phyloP scores from a whole-genome alignment of 2,329 filamentous ascomycete species.

The Fusarium sp. region DNA sequence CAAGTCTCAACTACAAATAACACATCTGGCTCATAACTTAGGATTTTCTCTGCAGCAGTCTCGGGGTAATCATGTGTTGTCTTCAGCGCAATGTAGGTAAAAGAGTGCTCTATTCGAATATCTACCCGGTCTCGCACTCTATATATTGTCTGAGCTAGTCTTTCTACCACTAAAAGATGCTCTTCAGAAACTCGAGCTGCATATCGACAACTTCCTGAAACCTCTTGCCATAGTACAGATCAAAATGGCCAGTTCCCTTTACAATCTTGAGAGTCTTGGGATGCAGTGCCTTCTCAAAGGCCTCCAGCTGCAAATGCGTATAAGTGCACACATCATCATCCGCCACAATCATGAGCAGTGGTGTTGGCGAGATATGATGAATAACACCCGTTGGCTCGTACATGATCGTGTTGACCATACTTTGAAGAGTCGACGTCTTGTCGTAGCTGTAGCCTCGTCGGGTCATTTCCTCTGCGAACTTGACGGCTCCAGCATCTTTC shows the following conservation, averaged over 20 bases:
- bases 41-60: background rate
- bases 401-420: background rate
- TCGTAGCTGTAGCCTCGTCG: background rate
- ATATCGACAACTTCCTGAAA: background rate
- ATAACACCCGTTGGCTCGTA: accelerated
- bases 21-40: no score
- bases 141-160: accelerated
- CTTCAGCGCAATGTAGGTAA: accelerated
- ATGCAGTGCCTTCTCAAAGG: background rate
- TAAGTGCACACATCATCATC: background rate
- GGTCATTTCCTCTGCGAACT: background rate
- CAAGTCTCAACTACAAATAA: no score
- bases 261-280: background rate
- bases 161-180: background rate
- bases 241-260: background rate
- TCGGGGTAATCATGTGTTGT: accelerated
- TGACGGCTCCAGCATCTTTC: background rate
- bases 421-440: background rate
- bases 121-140: background rate
- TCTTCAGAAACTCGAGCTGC: background rate
- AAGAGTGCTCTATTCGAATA: background rate
- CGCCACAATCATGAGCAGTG: background rate
- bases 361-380: background rate
- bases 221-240: background rate
- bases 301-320: background rate